A percentile compares a stretch with the other conserved stretches of the same genome.
These are phyloP conservation scores for Luzula sylvatica DNA, from an alignment of 176 grass and related monocot species.

Conservation along the genomic window DNA sequence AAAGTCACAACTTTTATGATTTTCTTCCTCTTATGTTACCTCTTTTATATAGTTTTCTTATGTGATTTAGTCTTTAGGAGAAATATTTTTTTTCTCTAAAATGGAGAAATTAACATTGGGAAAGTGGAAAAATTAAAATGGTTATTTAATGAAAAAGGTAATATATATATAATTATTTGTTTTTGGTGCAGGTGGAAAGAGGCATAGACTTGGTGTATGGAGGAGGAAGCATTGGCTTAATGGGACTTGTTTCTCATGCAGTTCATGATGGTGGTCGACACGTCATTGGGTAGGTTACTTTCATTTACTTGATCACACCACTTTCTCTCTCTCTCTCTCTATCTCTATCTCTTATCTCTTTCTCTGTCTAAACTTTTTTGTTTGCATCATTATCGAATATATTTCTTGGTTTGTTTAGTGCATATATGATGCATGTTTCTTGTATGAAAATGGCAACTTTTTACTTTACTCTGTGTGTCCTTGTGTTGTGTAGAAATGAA, in stretches of 20 bases:
- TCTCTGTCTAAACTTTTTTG: neutral
- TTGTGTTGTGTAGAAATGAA: neutral
- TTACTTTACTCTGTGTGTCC: conserved; percentile 32
- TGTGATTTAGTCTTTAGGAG: neutral
- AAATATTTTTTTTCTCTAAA: neutral
- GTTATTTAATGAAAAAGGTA: neutral
- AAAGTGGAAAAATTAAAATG: conserved; percentile 5
- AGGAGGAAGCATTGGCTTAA: conserved; percentile 89
- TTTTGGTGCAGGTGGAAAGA: conserved; percentile 61
- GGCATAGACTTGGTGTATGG: conserved; percentile 98
- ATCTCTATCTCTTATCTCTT: conserved; percentile 4
- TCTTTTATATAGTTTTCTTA: neutral
- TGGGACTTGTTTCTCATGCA: conserved; percentile 90
- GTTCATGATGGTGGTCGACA: conserved; percentile 97
- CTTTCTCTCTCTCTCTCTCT: conserved; percentile 11
- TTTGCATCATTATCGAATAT: neutral
- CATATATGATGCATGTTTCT: conserved; percentile 37
- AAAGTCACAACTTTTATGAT: neutral
- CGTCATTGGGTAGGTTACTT: conserved; percentile 63
- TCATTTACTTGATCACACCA: conserved; percentile 5
- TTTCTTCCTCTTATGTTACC: neutral
- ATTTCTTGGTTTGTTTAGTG: conserved; percentile 21
- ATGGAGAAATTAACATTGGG: neutral
- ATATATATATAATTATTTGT: neutral
- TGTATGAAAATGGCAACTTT: conserved; percentile 39